Evolutionary conservation across 495 filamentous ascomycete species (phyloP).

Genomic region (Penicillium salamii): DNA sequence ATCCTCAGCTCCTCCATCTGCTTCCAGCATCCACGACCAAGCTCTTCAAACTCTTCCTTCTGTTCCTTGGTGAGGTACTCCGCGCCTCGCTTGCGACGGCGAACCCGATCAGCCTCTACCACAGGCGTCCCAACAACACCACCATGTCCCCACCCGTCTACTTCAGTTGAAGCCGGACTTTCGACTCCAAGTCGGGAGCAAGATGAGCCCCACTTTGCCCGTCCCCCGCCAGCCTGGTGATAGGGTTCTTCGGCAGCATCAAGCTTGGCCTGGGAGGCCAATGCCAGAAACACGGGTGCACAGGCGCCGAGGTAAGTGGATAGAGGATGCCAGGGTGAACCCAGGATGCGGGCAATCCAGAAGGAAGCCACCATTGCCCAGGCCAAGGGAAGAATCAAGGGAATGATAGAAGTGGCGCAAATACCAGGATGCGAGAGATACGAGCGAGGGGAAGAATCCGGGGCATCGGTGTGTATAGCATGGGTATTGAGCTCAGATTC

Average conservation of each 20-base stretch:
- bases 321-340: constrained; percentile 83
- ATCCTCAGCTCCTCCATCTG: constrained; percentile 79
- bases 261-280: constrained; percentile 63
- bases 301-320: constrained; percentile 73
- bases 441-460: constrained; percentile 39
- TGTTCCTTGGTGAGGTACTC: constrained; percentile 60
- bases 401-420: constrained; percentile 75
- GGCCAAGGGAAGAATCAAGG: constrained; percentile 61
- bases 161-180: constrained; percentile 66
- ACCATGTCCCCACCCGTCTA: constrained; percentile 82
- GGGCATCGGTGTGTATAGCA: constrained; percentile 20
- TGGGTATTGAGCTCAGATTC: constrained; percentile 14
- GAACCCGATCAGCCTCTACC: constrained; percentile 42
- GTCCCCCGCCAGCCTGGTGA: constrained; percentile 44
- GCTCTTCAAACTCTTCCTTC: constrained; percentile 67
- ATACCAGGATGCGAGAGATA: constrained; percentile 88
- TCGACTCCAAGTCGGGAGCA: constrained; percentile 55
- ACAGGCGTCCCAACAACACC: constrained; percentile 57
- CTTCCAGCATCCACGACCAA: constrained; percentile 72
- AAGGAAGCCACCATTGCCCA: constrained; percentile 63
- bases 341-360: constrained; percentile 71
- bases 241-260: constrained; percentile 56
- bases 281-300: constrained; percentile 74
- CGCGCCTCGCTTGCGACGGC: constrained; percentile 55
- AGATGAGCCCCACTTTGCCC: constrained; percentile 82